Conservation (phyloP, 148 eudicot genomes). For the Camellia granthamiana region DNA sequence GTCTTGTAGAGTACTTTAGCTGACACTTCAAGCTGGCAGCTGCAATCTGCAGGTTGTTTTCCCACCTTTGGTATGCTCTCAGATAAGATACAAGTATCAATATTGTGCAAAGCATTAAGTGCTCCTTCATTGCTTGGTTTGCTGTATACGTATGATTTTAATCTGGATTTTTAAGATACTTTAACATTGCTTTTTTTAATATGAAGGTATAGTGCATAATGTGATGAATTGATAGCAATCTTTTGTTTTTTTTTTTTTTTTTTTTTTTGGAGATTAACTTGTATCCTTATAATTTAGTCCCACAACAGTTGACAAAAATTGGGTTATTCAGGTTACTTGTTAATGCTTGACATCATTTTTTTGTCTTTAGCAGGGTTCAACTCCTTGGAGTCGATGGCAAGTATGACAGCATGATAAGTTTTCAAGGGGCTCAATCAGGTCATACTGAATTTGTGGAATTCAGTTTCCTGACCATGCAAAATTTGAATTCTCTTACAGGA, state of each 20-base stretch:
- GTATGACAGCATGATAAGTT: conserved; percentile 40
- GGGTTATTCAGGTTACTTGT: neutral
- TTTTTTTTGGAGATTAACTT: too few relatives aligned
- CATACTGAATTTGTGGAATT: conserved; percentile 75
- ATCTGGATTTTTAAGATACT: neutral
- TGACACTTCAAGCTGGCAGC: conserved; percentile 47
- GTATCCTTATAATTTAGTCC: neutral
- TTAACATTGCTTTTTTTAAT: neutral
- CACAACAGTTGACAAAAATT: neutral
- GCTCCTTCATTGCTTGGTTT: neutral
- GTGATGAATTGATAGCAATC: neutral
- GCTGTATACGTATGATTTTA: neutral
- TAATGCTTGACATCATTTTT: neutral
- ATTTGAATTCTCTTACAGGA: conserved; percentile 53
- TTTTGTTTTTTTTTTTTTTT: neutral
- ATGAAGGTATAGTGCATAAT: neutral
- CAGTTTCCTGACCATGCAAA: conserved; percentile 67
- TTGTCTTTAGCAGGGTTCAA: conserved; percentile 48
- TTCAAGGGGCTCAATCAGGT: conserved; percentile 50
- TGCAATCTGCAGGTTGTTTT: conserved; percentile 51
- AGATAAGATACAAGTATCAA: conserved; percentile 53
- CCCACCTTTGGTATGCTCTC: conserved; percentile 49
- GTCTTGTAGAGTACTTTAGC: conserved; percentile 46
- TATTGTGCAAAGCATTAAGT: neutral
- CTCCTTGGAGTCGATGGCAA: conserved; percentile 47